Conservation (phyloP, 345 rosid genomes). For the Boechera stricta region DNA sequence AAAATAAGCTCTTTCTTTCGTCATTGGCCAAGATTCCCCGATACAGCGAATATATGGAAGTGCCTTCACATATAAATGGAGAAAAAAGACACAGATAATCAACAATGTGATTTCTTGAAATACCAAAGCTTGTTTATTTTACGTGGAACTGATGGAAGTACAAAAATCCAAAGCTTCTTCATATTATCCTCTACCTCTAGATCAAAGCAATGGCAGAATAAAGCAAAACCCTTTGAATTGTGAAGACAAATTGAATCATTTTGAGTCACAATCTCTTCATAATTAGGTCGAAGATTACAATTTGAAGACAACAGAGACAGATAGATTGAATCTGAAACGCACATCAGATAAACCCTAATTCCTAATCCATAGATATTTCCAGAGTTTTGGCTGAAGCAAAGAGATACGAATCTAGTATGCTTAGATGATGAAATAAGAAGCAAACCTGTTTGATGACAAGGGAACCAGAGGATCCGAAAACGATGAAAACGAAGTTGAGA, state of each 20-base stretch:
- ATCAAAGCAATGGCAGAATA: conserved; percentile 4
- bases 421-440: not conserved
- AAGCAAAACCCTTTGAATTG: not conserved
- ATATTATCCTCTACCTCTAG: not conserved
- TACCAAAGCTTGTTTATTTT: conserved; percentile 11
- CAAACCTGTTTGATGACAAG: conserved; percentile 87
- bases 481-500: conserved; percentile 87
- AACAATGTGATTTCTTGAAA: conserved; percentile 11
- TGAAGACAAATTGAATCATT: conserved; percentile 1
- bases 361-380: not conserved
- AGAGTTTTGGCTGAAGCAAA: not conserved
- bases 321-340: not conserved
- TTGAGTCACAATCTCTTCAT: not conserved
- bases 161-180: not conserved
- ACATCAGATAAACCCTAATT: conserved; percentile 34
- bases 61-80: conserved; percentile 53
- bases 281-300: conserved; percentile 16
- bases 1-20: conserved; percentile 90
- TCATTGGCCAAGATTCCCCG: conserved; percentile 98
- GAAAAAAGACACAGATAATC: not conserved
- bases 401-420: not conserved
- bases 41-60: conserved; percentile 89
- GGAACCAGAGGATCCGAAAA: conserved; percentile 66
- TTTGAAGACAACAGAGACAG: not conserved
- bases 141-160: not conserved